Conservation (phyloP, 208 protist species). For the Acanthamoeba polyphaga region DNA sequence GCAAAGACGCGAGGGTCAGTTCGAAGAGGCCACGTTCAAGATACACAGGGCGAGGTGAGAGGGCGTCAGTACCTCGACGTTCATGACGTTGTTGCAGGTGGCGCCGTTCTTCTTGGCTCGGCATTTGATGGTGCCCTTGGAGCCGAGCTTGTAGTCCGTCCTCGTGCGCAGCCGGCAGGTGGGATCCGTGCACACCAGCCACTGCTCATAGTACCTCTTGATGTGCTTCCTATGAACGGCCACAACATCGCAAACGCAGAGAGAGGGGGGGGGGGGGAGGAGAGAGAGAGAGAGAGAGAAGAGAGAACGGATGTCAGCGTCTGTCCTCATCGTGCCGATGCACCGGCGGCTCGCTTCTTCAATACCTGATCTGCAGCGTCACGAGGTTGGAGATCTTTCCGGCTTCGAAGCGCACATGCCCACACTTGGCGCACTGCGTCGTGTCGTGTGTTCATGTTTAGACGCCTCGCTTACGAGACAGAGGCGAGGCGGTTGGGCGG, state of each 20-base stretch:
- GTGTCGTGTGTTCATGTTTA: neutral
- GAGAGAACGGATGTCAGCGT: too few relatives aligned
- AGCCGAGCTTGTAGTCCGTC: constrained; percentile 53
- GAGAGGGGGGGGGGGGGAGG: too few relatives aligned
- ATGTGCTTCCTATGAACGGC: neutral
- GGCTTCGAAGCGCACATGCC: neutral
- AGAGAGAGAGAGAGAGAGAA: too few relatives aligned
- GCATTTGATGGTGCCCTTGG: constrained; percentile 32
- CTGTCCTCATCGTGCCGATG: neutral
- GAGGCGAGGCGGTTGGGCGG: neutral
- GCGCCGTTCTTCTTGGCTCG: constrained; percentile 6
- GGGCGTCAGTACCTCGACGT: neutral
- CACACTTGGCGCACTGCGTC: constrained; percentile 20
- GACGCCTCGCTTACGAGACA: neutral
- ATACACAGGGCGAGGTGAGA: neutral
- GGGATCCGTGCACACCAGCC: constrained; percentile 39
- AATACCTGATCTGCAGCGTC: constrained; percentile 11
- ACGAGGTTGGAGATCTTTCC: constrained; percentile 14
- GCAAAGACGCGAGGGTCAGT: neutral
- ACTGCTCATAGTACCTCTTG: constrained; percentile 7
- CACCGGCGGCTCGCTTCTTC: neutral
- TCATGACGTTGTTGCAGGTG: neutral
- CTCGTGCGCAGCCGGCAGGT: constrained; percentile 7
- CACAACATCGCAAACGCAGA: neutral
- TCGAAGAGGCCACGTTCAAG: neutral